phyloP scores from a whole-genome alignment of 2,329 filamentous ascomycete species.

The Ascochyta rabiei region DNA sequence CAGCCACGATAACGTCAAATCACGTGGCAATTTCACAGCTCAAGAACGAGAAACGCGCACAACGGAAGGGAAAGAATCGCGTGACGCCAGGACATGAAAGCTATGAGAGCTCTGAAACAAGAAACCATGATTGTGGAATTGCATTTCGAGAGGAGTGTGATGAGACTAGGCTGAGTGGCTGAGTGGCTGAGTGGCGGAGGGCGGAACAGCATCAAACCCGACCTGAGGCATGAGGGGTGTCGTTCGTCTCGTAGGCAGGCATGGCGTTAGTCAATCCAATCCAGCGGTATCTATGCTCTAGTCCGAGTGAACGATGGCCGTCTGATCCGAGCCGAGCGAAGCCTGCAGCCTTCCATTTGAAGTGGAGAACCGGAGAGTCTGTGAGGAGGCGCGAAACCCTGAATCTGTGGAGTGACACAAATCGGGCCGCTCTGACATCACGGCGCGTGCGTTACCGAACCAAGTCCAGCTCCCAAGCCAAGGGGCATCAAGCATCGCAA shows the following conservation, averaged over 20 bases:
- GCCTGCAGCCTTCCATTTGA: conserved; percentile 7
- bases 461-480: conserved; percentile 21
- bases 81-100: not conserved
- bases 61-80: not conserved
- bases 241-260: not conserved
- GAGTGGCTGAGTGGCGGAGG: not conserved
- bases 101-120: too few relatives aligned
- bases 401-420: conserved; percentile 8
- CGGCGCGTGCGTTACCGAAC: conserved; percentile 22
- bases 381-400: conserved; percentile 4
- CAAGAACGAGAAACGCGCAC: not conserved
- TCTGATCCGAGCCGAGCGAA: conserved; percentile 17
- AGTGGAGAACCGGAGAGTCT: conserved; percentile 16
- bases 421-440: conserved; percentile 27
- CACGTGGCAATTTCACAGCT: conserved; percentile 23
- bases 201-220: not conserved
- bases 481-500: conserved; percentile 34
- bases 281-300: not conserved
- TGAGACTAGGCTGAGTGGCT: not conserved
- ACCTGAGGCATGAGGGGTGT: not conserved
- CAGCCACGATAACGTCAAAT: conserved; percentile 35
- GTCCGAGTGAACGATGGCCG: conserved; percentile 9
- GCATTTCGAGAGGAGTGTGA: not conserved
- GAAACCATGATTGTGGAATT: too few relatives aligned
- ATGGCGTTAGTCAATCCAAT: not conserved